Base-by-base conservation (phyloP, 139 green algal species). In the Eudorina sp. region DNA sequence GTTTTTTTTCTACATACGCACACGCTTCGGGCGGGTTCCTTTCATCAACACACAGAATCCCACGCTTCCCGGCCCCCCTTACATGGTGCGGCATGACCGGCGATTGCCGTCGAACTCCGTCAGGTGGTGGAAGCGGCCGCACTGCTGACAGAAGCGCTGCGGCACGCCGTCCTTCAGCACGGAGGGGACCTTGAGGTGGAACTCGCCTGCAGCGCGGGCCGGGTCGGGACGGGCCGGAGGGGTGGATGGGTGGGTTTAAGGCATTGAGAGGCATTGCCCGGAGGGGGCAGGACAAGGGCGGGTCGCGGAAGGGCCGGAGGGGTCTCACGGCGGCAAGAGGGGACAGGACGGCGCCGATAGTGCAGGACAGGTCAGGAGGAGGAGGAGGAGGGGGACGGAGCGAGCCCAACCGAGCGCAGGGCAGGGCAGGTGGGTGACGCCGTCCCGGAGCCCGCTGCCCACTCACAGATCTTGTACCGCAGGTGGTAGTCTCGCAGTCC, bases 81-180 rank as follows among this genome's bases (percentile, higher is more conserved):
- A 88, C 82, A 88, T 79, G 34, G 81, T 85, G 5, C 88, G 29
- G 69, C 81, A 89, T 27, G 40, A 74, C 19, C 97, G 93, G 90
- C 98, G 97, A 78, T 91, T 89, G 11, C 93, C 96, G 73, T 99
- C 97, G 92, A 99, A 99, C 58, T 98, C 96, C 1, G 64, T 58
- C 75, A 99, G 88, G 2, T 89, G 83, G 84, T 99, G 97, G 89
- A 98, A 99, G 73, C 96, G 92, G 16, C 96, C 95, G 74, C 96
- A 98, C 93, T 98, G 96, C 93, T 98, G 96, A 90, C 96, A 98
- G 94, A 98, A 98, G 76, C 96, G 94, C 90, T 97, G 93, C 53
- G 86, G 84, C 62, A 87, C 53, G 31, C 91, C 92, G 69, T 96
- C 93, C 74, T 91, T 90, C 34, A 96, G 64, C 72, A 95, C 94